phyloP scores from a whole-genome alignment of 2,329 filamentous ascomycete species.

The Aureobasidium vineae region DNA sequence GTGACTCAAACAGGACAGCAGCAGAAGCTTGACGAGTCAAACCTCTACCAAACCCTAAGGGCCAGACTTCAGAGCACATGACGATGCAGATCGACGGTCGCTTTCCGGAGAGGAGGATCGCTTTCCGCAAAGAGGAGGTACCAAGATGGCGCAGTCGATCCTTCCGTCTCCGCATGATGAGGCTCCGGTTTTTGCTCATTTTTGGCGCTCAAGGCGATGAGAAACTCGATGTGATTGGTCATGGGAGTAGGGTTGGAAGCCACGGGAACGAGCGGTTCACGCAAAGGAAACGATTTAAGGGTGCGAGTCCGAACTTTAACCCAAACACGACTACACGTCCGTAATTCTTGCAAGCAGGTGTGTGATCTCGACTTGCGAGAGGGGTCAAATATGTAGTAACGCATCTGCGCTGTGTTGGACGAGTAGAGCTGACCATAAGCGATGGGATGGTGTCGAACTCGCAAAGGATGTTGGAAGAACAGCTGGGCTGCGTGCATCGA shows the following conservation, averaged over 20 bases:
- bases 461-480: not conserved
- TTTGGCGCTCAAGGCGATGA: not conserved
- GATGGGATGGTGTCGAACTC: no score
- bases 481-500: not conserved
- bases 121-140: not conserved
- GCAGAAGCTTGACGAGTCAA: conserved; percentile 7
- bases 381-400: not conserved
- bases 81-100: not conserved
- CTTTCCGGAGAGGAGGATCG: not conserved
- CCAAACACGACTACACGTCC: conserved; percentile 2
- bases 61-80: not conserved
- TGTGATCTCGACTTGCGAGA: not conserved
- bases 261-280: not conserved
- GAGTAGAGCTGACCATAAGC: not conserved
- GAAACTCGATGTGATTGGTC: not conserved
- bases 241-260: not conserved
- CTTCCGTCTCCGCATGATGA: conserved; percentile 13
- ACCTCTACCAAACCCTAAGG: not conserved
- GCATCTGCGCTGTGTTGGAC: no score
- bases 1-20: not conserved
- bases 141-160: not conserved
- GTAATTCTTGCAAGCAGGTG: not conserved
- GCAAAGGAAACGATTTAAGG: not conserved
- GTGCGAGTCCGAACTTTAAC: not conserved
- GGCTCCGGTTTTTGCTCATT: not conserved